A percentile compares a stretch with the other conserved stretches of the same genome.
Conservation (phyloP, 1,139 yeast genomes). For the Candida pseudoviswanathii region DNA sequence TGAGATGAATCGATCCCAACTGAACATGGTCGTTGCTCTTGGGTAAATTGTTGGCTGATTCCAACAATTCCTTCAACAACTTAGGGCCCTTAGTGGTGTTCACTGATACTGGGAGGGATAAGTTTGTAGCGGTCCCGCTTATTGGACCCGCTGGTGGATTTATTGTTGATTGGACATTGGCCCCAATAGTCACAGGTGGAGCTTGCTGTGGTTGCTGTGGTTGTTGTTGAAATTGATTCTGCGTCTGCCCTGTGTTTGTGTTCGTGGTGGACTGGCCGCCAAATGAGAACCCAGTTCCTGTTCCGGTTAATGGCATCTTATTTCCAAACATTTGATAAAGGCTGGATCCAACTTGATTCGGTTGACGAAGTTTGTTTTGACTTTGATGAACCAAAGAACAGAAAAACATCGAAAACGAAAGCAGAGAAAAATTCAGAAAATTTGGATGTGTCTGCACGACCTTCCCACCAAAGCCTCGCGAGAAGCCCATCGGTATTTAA, state of each 20-base stretch:
- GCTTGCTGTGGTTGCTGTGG: slow-evolving; percentile 10
- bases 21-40: slow-evolving; percentile 54
- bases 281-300: slow-evolving; percentile 17
- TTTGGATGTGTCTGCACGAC: not conserved
- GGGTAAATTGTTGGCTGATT: slow-evolving; percentile 72
- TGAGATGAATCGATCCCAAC: slow-evolving; percentile 72
- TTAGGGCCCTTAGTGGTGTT: slow-evolving; percentile 14
- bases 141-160: slow-evolving; percentile 12
- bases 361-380: not conserved
- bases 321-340: slow-evolving; percentile 18
- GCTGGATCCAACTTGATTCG: not conserved
- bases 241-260: not conserved
- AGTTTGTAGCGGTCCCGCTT: slow-evolving; percentile 7
- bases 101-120: slow-evolving; percentile 14
- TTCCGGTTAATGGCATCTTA: slow-evolving; percentile 11
- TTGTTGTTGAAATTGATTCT: slow-evolving; percentile 8
- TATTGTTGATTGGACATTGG: slow-evolving; percentile 10
- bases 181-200: slow-evolving; percentile 9
- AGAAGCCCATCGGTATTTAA: slow-evolving; percentile 8
- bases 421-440: not conserved
- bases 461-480: not conserved
- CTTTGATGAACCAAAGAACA: slow-evolving; percentile 1
- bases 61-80: slow-evolving; percentile 63
- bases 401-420: slow-evolving; percentile 1
- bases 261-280: slow-evolving; percentile 12